Evolutionary conservation across 1,139 yeast genomes (phyloP).

Genomic region (Taphrina betulina): DNA sequence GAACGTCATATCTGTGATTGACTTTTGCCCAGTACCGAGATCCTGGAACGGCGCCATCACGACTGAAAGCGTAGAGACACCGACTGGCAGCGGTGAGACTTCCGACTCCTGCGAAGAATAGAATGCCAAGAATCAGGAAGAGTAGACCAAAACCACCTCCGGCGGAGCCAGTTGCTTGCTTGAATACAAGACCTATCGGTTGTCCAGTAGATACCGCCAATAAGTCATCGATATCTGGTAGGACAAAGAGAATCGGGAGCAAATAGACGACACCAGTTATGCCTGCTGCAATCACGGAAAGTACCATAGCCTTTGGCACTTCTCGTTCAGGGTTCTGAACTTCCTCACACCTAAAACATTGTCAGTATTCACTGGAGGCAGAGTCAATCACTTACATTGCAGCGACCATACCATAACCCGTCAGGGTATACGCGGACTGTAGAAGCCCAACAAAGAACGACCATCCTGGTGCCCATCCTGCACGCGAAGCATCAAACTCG

Average conservation of each 20-base stretch:
- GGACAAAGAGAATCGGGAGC: conserved; percentile 65
- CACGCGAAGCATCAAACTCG: conserved; percentile 20
- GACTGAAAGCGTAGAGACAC: conserved; percentile 79
- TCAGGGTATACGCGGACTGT: conserved; percentile 73
- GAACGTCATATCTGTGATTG: conserved; percentile 24
- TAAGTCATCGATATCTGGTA: conserved; percentile 69
- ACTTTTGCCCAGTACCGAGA: conserved; percentile 42
- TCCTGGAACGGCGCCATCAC: conserved; percentile 83
- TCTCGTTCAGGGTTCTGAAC: conserved; percentile 58
- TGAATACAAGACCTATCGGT: conserved; percentile 62
- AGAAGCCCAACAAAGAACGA: conserved; percentile 58
- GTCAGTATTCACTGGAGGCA: neutral
- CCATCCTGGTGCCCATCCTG: conserved; percentile 33
- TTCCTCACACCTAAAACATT: conserved; percentile 60
- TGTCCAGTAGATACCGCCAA: conserved; percentile 59
- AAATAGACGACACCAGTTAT: conserved; percentile 70
- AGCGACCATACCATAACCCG: conserved; percentile 79
- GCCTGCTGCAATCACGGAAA: conserved; percentile 63
- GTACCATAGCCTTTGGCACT: conserved; percentile 73
- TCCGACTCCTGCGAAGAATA: conserved; percentile 64
- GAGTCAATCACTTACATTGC: conserved; percentile 49
- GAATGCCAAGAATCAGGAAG: conserved; percentile 65
- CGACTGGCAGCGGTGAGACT: conserved; percentile 79
- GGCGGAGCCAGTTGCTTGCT: conserved; percentile 56
- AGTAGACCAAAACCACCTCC: conserved; percentile 67